These are phyloP conservation scores for Wickerhamomyces mucosus DNA, from an alignment of 805 yeast species.

Conservation along the genomic window DNA sequence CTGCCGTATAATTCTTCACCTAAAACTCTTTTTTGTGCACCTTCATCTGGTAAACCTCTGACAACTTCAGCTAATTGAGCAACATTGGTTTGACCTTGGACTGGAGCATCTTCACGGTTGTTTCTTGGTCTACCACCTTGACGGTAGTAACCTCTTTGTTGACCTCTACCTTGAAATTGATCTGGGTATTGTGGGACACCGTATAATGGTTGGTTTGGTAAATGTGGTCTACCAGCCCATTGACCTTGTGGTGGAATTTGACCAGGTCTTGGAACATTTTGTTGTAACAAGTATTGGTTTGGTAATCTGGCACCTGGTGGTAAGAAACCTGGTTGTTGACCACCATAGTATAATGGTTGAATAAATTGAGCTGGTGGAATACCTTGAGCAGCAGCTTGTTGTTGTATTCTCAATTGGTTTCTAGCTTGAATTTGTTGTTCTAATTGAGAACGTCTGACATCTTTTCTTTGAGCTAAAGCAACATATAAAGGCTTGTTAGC, in stretches of 20 bases:
- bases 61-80: constrained; percentile 49
- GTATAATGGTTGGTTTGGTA: constrained; percentile 79
- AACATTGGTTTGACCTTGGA: constrained; percentile 20
- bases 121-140: constrained; percentile 32
- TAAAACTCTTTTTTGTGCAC: constrained; percentile 89
- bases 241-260: constrained; percentile 48
- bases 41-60: constrained; percentile 62
- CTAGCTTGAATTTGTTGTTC: constrained; percentile 98
- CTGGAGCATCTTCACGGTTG: constrained; percentile 20
- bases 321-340: constrained; percentile 63
- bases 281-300: constrained; percentile 67
- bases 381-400: constrained; percentile 74
- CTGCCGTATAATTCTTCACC: constrained; percentile 97
- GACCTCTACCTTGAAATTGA: constrained; percentile 33
- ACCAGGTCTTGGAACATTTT: constrained; percentile 57
- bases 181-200: constrained; percentile 63
- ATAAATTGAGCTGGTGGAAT: constrained; percentile 75
- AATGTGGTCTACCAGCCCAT: constrained; percentile 41
- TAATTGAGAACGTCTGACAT: constrained; percentile 92
- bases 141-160: constrained; percentile 33
- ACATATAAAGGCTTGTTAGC: constrained; percentile 95
- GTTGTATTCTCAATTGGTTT: constrained; percentile 97
- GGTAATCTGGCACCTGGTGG: constrained; percentile 82
- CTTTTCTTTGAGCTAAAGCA: constrained; percentile 98
- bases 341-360: constrained; percentile 62